Base-by-base conservation (phyloP, 345 rosid species). In the Durio zibethinus region DNA sequence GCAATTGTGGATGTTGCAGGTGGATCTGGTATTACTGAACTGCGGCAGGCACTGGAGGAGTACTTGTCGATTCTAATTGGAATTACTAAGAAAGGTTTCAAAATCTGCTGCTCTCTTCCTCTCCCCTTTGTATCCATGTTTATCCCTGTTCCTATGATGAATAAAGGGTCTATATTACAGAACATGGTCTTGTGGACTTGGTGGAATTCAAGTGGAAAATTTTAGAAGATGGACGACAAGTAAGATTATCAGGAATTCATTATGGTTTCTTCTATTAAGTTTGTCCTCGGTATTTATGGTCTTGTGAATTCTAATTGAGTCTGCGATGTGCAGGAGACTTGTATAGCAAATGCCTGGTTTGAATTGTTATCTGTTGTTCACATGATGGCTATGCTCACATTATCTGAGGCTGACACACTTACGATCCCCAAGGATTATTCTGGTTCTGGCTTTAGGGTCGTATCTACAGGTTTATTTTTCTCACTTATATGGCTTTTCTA, bases 151-250 rank as follows among this genome's bases (percentile, higher is more conserved):
- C 71, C 33, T 48, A n/a, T 57, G 38, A 73, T 74, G 48, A 52
- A 36, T 59, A 27, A 25, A 25, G 21, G 50, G 38, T 8, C 21
- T 65, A 29, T 65, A 7, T 73, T 79, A 4, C 85, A 93, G 97
- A 87, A 78, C 65, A 85, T 79, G 90, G 90, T 15, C 87, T 93
- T 75, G 89, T 86, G 76, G 90, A 85, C 20, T 78, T 76, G 48
- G 90, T 89, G 73, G 94, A 92, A 81, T 90, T 92, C 87, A 89
- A 83, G 86, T 92, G 97, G 98, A 90, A 83, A 82, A 86, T 72
- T 52, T 78, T 89, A 42, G 90, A 83, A 54, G 88, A 89, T 82
- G 85, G 87, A 36, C 79, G 74, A 81, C 85, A 89, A 79, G 98
- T 95, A 84, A 85, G 90, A 60, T 25, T 45, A 61, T 14, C 42